Evolutionary conservation across 2,329 filamentous ascomycete genomes (phyloP).

Genomic region (Shiraia sp.): DNA sequence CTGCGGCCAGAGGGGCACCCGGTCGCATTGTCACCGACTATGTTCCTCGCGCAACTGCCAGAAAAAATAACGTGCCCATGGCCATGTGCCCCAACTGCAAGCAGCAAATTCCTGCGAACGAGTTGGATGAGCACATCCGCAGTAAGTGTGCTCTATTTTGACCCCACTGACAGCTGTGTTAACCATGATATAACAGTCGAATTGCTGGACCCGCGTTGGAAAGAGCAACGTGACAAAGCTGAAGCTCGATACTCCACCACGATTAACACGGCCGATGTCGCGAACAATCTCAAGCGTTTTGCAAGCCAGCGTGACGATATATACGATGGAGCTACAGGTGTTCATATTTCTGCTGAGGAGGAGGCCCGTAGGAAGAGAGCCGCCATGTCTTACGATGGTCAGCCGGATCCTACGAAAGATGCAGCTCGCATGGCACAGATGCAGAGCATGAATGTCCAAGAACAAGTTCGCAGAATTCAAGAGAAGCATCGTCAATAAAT

Average conservation of each 20-base stretch:
- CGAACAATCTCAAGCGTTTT: constrained; percentile 92
- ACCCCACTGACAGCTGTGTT: constrained; percentile 30
- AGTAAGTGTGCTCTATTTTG: constrained; percentile 58
- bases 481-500: constrained; percentile 51
- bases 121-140: constrained; percentile 90
- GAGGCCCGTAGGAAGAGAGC: constrained; percentile 76
- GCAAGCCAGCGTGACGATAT: constrained; percentile 86
- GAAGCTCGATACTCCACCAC: constrained; percentile 83
- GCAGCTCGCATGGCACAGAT: constrained; percentile 58
- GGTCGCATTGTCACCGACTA: constrained; percentile 90
- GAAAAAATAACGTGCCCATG: constrained; percentile 66
- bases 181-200: constrained; percentile 64
- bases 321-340: constrained; percentile 74
- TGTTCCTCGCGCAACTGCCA: constrained; percentile 79
- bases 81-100: constrained; percentile 91
- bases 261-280: constrained; percentile 85
- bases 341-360: constrained; percentile 71
- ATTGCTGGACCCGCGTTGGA: constrained; percentile 90
- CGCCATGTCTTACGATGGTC: constrained; percentile 68
- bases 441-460: constrained; percentile 69
- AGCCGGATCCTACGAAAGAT: constrained; percentile 62
- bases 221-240: constrained; percentile 89
- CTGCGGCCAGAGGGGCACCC: constrained; percentile 71
- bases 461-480: constrained; percentile 76
- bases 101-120: constrained; percentile 82